These are phyloP conservation scores for Staphylotrichum tortipilum DNA, from an alignment of 495 filamentous ascomycete genomes.

Conservation along the genomic window DNA sequence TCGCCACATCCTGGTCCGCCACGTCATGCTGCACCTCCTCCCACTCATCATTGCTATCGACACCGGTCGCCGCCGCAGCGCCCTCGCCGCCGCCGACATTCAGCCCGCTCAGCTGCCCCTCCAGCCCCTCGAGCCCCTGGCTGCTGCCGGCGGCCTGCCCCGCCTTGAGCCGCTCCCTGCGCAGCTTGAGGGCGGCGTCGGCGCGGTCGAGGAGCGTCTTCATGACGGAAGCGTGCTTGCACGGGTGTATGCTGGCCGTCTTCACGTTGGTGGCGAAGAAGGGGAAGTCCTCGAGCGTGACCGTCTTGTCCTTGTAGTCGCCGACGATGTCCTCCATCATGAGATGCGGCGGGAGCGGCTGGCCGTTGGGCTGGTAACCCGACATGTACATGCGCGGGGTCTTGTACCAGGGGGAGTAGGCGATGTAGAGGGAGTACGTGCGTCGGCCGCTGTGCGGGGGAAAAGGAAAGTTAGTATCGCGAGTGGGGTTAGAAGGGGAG, in stretches of 20 bases:
- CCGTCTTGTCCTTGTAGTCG: slow-evolving; percentile 99
- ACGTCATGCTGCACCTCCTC: slow-evolving; percentile 61
- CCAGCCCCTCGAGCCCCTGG: slow-evolving; percentile 47
- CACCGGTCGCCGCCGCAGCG: slow-evolving; percentile 30
- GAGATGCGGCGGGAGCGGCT: slow-evolving; percentile 73
- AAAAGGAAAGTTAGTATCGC: slow-evolving; percentile 1
- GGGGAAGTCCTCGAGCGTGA: slow-evolving; percentile 95
- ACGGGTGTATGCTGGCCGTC: slow-evolving; percentile 93
- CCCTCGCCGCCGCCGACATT: slow-evolving; percentile 33
- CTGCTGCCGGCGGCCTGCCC: slow-evolving; percentile 37
- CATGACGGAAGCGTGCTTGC: slow-evolving; percentile 93
- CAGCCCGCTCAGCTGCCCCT: slow-evolving; percentile 52
- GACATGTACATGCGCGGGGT: slow-evolving; percentile 93
- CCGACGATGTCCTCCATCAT: slow-evolving; percentile 99
- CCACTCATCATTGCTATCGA: slow-evolving; percentile 65
- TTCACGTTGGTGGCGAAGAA: slow-evolving; percentile 77
- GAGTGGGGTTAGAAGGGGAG: not conserved
- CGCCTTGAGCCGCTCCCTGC: slow-evolving; percentile 66
- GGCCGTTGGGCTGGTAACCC: slow-evolving; percentile 72
- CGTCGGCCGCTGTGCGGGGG: slow-evolving; percentile 69
- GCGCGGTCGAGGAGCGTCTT: slow-evolving; percentile 93
- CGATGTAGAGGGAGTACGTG: slow-evolving; percentile 96
- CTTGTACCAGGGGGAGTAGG: slow-evolving; percentile 92
- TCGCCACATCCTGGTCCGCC: slow-evolving; percentile 78
- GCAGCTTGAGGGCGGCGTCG: slow-evolving; percentile 83